phyloP scores from a whole-genome alignment of 345 rosid genomes.

The Euphorbia peplus region DNA sequence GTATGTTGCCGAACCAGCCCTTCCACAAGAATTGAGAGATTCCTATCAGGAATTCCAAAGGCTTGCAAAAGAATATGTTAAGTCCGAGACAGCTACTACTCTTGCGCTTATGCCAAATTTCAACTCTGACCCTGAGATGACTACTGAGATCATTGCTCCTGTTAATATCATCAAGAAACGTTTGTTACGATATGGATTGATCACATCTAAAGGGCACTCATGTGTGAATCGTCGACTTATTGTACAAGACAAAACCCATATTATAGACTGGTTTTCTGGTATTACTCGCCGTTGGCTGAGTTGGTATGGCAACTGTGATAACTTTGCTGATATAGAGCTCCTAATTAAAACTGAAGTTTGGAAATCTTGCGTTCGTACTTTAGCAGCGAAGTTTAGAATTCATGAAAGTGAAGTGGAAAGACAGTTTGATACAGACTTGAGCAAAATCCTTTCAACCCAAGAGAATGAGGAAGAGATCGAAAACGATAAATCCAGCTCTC shows the following conservation, averaged over 20 bases:
- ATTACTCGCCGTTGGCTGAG: conserved; percentile 63
- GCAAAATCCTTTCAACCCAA: conserved; percentile 48
- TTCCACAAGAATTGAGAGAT: conserved; percentile 75
- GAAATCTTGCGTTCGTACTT: conserved; percentile 80
- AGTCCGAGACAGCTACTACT: conserved; percentile 62
- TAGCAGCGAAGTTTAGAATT: conserved; percentile 72
- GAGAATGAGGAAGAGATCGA: conserved; percentile 52
- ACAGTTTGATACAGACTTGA: conserved; percentile 57
- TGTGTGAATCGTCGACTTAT: conserved; percentile 45
- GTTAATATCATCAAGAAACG: conserved; percentile 63
- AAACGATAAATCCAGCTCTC: conserved; percentile 34
- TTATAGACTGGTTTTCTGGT: conserved; percentile 80
- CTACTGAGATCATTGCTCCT: conserved; percentile 64
- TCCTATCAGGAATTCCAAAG: conserved; percentile 68
- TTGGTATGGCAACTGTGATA: conserved; percentile 64
- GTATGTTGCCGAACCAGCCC: conserved; percentile 61
- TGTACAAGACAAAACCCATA: conserved; percentile 63
- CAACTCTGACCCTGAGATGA: conserved; percentile 27
- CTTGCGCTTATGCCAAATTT: conserved; percentile 58
- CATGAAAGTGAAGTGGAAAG: conserved; percentile 71
- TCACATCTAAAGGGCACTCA: conserved; percentile 58
- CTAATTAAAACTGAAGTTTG: conserved; percentile 51
- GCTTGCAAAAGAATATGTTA: conserved; percentile 58
- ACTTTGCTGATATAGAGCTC: conserved; percentile 60
- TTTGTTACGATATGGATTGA: conserved; percentile 66